phyloP scores from a whole-genome alignment of 2,329 filamentous ascomycete species.

The Penicillium freii region DNA sequence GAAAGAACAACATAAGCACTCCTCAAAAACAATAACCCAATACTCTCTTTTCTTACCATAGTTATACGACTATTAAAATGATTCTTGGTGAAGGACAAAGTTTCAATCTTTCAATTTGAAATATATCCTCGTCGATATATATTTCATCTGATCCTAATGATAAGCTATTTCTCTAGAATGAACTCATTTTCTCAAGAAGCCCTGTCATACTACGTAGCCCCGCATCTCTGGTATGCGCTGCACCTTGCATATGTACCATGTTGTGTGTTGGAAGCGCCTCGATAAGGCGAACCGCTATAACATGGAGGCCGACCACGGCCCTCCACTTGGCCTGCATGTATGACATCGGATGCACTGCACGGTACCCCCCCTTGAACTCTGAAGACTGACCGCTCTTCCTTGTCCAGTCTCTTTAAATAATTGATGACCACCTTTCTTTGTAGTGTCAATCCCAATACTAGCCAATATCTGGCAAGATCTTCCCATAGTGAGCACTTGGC shows the following conservation, averaged over 20 bases:
- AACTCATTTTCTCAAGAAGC: background rate
- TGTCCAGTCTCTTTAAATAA: background rate
- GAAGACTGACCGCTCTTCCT: conserved; percentile 9
- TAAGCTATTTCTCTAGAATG: too few relatives aligned
- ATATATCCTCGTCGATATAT: too few relatives aligned
- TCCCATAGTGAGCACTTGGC: background rate
- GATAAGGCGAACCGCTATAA: background rate
- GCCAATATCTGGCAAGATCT: background rate
- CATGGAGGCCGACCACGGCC: background rate
- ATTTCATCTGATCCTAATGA: too few relatives aligned
- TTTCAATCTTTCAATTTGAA: too few relatives aligned
- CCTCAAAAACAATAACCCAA: too few relatives aligned
- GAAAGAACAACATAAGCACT: too few relatives aligned
- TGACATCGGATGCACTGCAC: conserved; percentile 7
- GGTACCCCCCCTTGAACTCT: background rate
- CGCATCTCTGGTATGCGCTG: background rate
- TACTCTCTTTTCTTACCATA: too few relatives aligned
- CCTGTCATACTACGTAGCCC: background rate
- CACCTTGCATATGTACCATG: background rate
- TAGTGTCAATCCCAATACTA: background rate
- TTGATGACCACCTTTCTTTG: background rate
- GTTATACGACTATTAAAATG: too few relatives aligned
- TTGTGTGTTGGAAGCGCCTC: background rate
- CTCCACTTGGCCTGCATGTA: conserved; percentile 9
- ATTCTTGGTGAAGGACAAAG: too few relatives aligned